Base-by-base conservation (phyloP, 2,329 filamentous ascomycete species). In the Calonectria crousiana region DNA sequence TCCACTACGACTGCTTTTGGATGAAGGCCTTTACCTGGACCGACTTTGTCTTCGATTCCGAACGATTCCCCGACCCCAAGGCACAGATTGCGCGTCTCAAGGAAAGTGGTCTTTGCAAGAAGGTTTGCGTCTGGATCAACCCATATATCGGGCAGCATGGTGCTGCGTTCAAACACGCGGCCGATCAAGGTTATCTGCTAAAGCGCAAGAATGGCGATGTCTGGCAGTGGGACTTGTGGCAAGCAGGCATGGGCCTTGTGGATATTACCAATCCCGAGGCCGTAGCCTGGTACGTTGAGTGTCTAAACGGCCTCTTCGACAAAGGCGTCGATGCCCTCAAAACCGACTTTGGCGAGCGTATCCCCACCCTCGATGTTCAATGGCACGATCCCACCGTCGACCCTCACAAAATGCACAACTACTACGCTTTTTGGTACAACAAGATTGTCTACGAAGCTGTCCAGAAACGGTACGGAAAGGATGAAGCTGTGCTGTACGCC, bases 1-100 rank as follows among this genome's bases (percentile, higher is more conserved):
- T 95, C 83, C 93, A 95, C 82, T 95, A 93, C 76, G 93, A 95
- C 81, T 94, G 92, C 83, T 95, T 94, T 88, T 95, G 93, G 93
- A 92, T 95, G 88, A 92, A 92, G 75, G 92, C 91, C 2, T 95
- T 94, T 81, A 91, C 91, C 71, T 95, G 93, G 93, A 94, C 92
- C 73, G 93, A 95, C 82, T 95, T 95, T 76, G 88, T 92, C 66
- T 95, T 94, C 84, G 92, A 93, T 79, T 85, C 88, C 1, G 90
- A 92, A 60, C 90, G 90, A 77, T 95, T 95, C 83, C 92, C 93
- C 0, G 92, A 95, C 76, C 92, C 93, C 1, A 88, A 88, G 66
- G 90, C 88, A 0, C 92, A 93, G 79, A 91, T 95, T 74, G 82
- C 87, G 10, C 89, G 92, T 2, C 86, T 95, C 73, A 94, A 94